These are phyloP conservation scores for Geotrichum cucujoidarum DNA, from an alignment of 1,139 yeast genomes.

Conservation along the genomic window DNA sequence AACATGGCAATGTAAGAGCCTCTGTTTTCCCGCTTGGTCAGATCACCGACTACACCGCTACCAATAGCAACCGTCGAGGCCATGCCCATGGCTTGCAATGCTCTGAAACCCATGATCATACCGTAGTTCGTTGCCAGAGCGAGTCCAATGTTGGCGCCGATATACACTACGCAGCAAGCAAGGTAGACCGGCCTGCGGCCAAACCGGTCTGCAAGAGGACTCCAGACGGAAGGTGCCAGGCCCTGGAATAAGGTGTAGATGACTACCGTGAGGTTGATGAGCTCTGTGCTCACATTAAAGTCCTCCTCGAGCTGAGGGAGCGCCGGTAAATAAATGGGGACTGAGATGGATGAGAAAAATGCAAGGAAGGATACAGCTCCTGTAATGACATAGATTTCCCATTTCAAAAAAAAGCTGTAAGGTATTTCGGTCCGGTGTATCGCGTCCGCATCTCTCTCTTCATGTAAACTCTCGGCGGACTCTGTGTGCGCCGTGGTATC, in stretches of 20 bases:
- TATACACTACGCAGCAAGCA: slow-evolving; percentile 48
- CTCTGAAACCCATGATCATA: slow-evolving; percentile 51
- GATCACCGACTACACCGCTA: slow-evolving; percentile 37
- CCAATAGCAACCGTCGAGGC: slow-evolving; percentile 66
- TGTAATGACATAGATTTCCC: slow-evolving; percentile 40
- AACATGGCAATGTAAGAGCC: slow-evolving; percentile 61
- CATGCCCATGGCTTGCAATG: slow-evolving; percentile 64
- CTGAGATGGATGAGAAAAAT: slow-evolving; percentile 59
- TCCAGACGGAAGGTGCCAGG: slow-evolving; percentile 57
- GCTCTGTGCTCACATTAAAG: slow-evolving; percentile 50
- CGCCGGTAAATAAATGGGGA: slow-evolving; percentile 72
- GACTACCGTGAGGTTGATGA: slow-evolving; percentile 63
- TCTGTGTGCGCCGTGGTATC: too few species aligned
- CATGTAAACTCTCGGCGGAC: too few species aligned
- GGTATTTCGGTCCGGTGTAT: too few species aligned
- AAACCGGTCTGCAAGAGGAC: slow-evolving; percentile 56
- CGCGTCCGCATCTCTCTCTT: too few species aligned
- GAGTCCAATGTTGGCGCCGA: slow-evolving; percentile 56
- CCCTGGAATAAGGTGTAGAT: slow-evolving; percentile 70
- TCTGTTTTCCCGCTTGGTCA: slow-evolving; percentile 41
- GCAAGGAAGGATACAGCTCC: slow-evolving; percentile 45
- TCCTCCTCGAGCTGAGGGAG: slow-evolving; percentile 48
- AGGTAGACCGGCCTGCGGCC: slow-evolving; percentile 68
- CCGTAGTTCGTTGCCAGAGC: slow-evolving; percentile 53
- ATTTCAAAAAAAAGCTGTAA: slow-evolving; percentile 36